Conservation (phyloP, 2,329 filamentous ascomycete genomes). For the Penicillium sp. region DNA sequence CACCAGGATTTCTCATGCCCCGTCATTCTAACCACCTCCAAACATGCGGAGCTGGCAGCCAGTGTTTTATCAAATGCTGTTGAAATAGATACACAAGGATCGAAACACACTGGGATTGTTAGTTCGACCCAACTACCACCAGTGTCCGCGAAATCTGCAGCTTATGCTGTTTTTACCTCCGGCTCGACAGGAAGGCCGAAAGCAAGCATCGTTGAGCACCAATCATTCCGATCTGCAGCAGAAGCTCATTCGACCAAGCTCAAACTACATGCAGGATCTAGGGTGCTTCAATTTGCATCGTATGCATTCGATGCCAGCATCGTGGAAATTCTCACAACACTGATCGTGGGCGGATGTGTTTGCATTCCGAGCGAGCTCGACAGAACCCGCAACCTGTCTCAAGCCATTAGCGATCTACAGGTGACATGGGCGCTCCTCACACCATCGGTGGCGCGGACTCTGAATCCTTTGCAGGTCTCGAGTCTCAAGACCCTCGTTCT, state of each 20-base stretch:
- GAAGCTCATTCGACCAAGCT: background rate
- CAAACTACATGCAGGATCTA: background rate
- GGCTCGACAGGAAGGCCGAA: conserved; percentile 54
- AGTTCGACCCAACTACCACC: background rate
- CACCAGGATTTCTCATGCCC: background rate
- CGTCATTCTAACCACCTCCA: too few species aligned
- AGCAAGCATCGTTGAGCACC: conserved; percentile 60
- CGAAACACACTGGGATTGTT: too few species aligned
- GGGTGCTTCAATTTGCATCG: conserved; percentile 42
- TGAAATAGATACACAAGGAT: too few species aligned
- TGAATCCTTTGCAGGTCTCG: too few species aligned
- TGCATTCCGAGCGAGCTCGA: conserved; percentile 46
- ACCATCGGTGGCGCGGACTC: conserved; percentile 30
- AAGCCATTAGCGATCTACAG: conserved; percentile 48
- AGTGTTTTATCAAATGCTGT: background rate
- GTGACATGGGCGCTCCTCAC: conserved; percentile 58
- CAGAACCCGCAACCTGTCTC: conserved; percentile 46
- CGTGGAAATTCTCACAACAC: conserved; percentile 34
- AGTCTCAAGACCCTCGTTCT: too few species aligned
- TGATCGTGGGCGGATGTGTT: conserved; percentile 42
- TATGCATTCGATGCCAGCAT: conserved; percentile 47
- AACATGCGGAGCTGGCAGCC: background rate
- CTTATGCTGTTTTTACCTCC: conserved; percentile 46
- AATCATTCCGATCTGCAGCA: conserved; percentile 44
- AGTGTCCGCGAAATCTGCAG: background rate